Percentiles rank a stretch among this genome's conserved stretches.
Conservation (phyloP, 805 yeast species). For the Starmerella powellii region DNA sequence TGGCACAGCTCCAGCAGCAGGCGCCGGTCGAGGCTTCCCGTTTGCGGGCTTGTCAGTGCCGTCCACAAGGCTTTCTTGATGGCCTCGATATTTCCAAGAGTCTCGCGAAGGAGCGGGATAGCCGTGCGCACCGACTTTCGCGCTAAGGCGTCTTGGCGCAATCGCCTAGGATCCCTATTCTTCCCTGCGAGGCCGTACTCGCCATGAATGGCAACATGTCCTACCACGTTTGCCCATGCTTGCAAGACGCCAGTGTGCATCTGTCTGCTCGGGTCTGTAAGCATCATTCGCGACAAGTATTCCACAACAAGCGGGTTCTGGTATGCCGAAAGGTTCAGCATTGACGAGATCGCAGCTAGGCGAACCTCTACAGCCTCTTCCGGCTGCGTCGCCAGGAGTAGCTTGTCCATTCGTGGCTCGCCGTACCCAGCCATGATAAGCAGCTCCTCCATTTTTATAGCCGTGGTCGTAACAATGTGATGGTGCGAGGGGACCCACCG, state of each 20-base stretch:
- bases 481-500: conserved; percentile 74
- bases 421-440: conserved; percentile 47
- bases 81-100: conserved; percentile 41
- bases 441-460: conserved; percentile 47
- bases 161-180: conserved; percentile 8
- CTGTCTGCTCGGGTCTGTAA: conserved; percentile 44
- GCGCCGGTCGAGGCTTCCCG: conserved; percentile 49
- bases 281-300: conserved; percentile 47
- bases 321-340: conserved; percentile 66
- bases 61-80: conserved; percentile 56
- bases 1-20: conserved; percentile 51
- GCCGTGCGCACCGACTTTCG: conserved; percentile 55
- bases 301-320: conserved; percentile 48
- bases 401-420: conserved; percentile 41
- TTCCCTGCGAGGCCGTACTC: conserved; percentile 25
- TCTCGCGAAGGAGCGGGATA: conserved; percentile 50
- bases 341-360: conserved; percentile 54
- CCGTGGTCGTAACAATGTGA: conserved; percentile 40
- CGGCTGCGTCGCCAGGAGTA: conserved; percentile 41
- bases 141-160: conserved; percentile 53
- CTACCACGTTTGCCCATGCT: conserved; percentile 41
- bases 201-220: conserved; percentile 57
- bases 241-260: conserved; percentile 41
- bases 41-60: conserved; percentile 44
- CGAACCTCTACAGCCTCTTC: conserved; percentile 43